Evolutionary conservation across 164 flowering plant species (phyloP).

Genomic region (Annona cherimola): DNA sequence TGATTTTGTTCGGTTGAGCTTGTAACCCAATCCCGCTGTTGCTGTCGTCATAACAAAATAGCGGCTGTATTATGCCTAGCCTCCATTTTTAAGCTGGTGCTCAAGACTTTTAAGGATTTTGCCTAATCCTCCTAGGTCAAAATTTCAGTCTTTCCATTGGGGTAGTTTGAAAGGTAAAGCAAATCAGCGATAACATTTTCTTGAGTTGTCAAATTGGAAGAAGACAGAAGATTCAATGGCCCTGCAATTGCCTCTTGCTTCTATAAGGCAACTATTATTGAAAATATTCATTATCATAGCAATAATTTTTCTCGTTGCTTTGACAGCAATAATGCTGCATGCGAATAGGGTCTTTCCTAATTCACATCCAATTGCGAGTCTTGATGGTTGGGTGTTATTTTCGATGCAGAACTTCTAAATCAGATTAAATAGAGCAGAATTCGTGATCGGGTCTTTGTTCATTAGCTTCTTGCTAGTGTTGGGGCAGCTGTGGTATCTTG

Average conservation of each 20-base stretch:
- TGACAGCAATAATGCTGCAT: slow-evolving; percentile 41
- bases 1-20: too few relatives aligned
- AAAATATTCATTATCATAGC: slow-evolving; percentile 50
- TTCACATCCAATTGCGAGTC: slow-evolving; percentile 24
- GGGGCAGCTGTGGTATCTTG: slow-evolving; percentile 69
- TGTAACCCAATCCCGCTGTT: too few relatives aligned
- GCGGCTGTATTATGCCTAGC: slow-evolving; percentile 64
- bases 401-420: slow-evolving; percentile 45
- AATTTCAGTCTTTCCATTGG: slow-evolving; percentile 35
- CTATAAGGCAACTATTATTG: slow-evolving; percentile 53
- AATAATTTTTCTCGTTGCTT: slow-evolving; percentile 41
- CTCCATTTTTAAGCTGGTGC: slow-evolving; percentile 41
- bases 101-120: slow-evolving; percentile 34
- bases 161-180: slow-evolving; percentile 65
- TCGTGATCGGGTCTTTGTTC: slow-evolving; percentile 51
- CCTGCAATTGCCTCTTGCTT: slow-evolving; percentile 43
- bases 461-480: slow-evolving; percentile 67
- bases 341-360: slow-evolving; percentile 29
- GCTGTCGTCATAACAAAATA: too few relatives aligned
- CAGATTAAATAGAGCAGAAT: slow-evolving; percentile 40
- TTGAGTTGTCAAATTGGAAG: slow-evolving; percentile 40
- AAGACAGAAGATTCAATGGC: slow-evolving; percentile 41
- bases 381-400: slow-evolving; percentile 30
- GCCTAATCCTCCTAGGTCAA: slow-evolving; percentile 48
- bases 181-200: slow-evolving; percentile 63